Percentiles rank a stretch among this genome's conserved stretches.
Conservation (phyloP, 768 basidiomycete genomes). For the Tricholoma hemisulphureum region DNA sequence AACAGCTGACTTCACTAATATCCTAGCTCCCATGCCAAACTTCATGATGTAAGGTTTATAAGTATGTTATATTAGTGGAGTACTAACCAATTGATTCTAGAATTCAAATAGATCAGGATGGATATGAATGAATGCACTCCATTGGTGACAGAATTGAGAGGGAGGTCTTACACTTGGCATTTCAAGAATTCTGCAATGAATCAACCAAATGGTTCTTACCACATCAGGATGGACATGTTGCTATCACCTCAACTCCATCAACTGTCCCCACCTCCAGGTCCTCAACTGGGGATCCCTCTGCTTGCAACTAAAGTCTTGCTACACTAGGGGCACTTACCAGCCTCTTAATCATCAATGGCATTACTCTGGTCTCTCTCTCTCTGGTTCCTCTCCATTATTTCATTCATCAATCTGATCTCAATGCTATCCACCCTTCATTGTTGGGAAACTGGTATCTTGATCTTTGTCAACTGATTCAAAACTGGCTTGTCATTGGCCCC, state of each 20-base stretch:
- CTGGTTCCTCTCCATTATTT: background rate
- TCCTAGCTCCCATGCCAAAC: background rate
- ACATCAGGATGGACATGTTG: background rate
- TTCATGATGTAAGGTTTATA: background rate
- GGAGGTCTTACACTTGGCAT: background rate
- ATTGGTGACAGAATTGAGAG: background rate
- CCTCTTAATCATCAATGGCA: background rate
- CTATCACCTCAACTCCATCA: background rate
- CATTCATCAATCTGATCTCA: background rate
- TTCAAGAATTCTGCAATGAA: background rate
- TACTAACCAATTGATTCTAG: background rate
- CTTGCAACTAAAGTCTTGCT: background rate
- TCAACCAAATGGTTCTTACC: background rate
- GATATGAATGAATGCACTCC: background rate
- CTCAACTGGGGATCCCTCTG: background rate
- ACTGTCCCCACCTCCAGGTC: background rate
- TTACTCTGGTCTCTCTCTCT: background rate
- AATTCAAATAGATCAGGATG: background rate
- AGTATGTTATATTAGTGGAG: background rate
- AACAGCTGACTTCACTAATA: background rate
- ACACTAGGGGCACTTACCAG: background rate
- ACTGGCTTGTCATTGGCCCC: slow-evolving; percentile 1
- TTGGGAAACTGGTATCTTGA: slow-evolving; percentile 1
- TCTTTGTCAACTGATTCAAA: background rate
- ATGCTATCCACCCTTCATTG: background rate